Percentiles rank a stretch among this genome's conserved stretches.
phyloP scores from a whole-genome alignment of 83 land plant species.

The Larix sibirica region DNA sequence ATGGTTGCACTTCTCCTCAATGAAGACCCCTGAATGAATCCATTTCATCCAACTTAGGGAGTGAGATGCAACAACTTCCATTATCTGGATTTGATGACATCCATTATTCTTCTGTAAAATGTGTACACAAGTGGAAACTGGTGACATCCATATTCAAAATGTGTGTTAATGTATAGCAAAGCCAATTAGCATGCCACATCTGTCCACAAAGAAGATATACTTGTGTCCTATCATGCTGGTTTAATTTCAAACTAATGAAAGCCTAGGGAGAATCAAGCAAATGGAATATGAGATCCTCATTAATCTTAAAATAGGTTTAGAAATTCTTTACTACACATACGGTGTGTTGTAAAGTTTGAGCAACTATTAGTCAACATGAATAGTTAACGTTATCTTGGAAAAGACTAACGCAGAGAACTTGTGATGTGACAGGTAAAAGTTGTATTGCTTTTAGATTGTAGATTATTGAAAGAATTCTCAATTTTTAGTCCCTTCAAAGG shows the following conservation, averaged over 20 bases:
- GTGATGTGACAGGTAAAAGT: neutral
- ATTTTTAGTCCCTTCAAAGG: neutral
- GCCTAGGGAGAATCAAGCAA: neutral
- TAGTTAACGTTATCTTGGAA: neutral
- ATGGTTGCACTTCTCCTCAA: slow-evolving; percentile 64
- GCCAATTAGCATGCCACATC: neutral
- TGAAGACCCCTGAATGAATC: slow-evolving; percentile 21
- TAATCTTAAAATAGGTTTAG: no score
- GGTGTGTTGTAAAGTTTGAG: neutral
- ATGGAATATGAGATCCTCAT: no score
- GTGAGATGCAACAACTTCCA: neutral
- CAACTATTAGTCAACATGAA: neutral
- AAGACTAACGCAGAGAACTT: neutral
- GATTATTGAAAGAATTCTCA: neutral
- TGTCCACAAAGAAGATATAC: neutral
- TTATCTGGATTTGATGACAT: neutral
- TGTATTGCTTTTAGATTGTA: neutral
- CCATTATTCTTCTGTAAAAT: no score
- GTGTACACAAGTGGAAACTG: neutral
- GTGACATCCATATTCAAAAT: no score
- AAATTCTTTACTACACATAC: no score
- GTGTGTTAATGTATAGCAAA: neutral
- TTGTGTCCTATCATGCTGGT: neutral
- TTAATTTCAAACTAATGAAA: neutral
- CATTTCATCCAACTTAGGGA: neutral